Base-by-base conservation (phyloP, 345 rosid species). In the Murraya koenigii region DNA sequence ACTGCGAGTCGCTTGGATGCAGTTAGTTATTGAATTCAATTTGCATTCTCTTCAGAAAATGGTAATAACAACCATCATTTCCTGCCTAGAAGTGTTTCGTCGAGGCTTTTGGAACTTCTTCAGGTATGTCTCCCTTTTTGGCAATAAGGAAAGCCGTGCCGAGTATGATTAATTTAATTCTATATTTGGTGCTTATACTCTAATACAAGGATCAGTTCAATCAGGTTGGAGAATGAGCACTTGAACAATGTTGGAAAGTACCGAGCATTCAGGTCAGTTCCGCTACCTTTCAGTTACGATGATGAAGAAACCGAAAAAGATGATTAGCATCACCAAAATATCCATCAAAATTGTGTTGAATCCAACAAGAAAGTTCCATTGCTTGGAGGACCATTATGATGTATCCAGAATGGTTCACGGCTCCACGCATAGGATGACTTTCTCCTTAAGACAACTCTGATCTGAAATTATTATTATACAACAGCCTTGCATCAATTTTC, bases 81-180 rank as follows among this genome's bases (percentile, higher is more conserved):
- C 96, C 64, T 89, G 90, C 79, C 86, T 91, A 26, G 97, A 93
- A 80, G 85, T 90, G 15, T 74, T 90, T 67, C 88, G 94, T 22
- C 86, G 94, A 0, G 94, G 93, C 60, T 82, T 91, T 47, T 93
- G 96, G 96, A 93, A 85, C 81, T 93, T 93, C 85, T 91, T 91
- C 90, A 90, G 94, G 97, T 90, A 82, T 71, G 8, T 38, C 38
- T 54, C 33, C 33, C 49, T 32, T 63, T 59, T 54, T 56, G 5
- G 9, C 62, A 44, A 76, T 22, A n/a, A 38, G 15, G 62, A 39
- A 63, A 15, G 11, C 15, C 65, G 0, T 52, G 23, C 23, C 49
- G 13, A 3, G 49, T 13, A 44, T 44, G 11, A 13, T 11, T 1
- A 4, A 44, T 13, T 44, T 44, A 3, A 44, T 44, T 44, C 10